Evolutionary conservation across 331 rosid species (phyloP).

Genomic region (Quercus phellos): DNA sequence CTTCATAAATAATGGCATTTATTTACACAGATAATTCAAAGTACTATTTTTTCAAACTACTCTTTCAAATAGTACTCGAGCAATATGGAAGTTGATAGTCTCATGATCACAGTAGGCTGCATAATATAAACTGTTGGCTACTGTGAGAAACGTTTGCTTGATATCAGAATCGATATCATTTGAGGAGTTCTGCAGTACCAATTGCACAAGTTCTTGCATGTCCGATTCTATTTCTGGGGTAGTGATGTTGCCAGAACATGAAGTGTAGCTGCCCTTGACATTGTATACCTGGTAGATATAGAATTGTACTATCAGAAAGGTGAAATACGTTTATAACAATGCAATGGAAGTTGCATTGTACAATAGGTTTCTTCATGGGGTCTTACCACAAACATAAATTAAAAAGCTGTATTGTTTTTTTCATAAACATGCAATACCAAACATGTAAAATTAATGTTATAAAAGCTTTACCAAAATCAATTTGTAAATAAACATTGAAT

Average conservation of each 20-base stretch:
- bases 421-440: background rate
- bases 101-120: slow-evolving; percentile 49
- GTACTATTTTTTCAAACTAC: slow-evolving; percentile 25
- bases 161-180: slow-evolving; percentile 37
- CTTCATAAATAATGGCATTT: background rate
- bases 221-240: slow-evolving; percentile 46
- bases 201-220: slow-evolving; percentile 63
- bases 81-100: slow-evolving; percentile 60
- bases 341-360: background rate
- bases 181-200: slow-evolving; percentile 50
- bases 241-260: background rate
- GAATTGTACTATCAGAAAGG: background rate
- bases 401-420: too few species aligned
- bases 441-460: background rate
- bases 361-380: background rate
- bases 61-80: slow-evolving; percentile 72
- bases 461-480: too few species aligned
- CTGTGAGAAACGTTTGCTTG: slow-evolving; percentile 63
- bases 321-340: background rate
- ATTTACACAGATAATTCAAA: background rate
- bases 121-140: slow-evolving; percentile 68
- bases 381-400: background rate
- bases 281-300: slow-evolving; percentile 25
- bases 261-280: slow-evolving; percentile 8
- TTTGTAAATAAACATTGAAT: too few species aligned